Evolutionary conservation across 2,329 filamentous ascomycete genomes (phyloP), one percentile per base, ranked within the genome.

Genomic region (Cryphonectria carpinicola): DNA sequence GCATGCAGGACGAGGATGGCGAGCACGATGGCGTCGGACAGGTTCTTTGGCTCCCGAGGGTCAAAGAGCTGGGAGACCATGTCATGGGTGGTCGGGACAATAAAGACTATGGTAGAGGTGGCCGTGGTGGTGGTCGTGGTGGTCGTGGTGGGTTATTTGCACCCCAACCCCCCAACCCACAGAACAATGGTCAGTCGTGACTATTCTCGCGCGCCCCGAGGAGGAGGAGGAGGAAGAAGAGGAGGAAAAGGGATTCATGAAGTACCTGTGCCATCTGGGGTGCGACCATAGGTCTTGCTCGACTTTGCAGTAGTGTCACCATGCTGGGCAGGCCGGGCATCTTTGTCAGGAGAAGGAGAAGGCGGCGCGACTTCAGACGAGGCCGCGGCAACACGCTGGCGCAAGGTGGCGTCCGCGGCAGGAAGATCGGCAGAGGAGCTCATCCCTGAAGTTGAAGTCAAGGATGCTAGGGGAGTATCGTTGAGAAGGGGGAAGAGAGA

Each of bases 11-110:
- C 92, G 65, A 99, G 86, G 71, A 98, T 92, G 63, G 86, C 86
- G 70, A 99, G 86, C 74, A 99, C 94, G 71, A 92, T 79, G 70
- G 90, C 82, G 81, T 99, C 96, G 72, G 94, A 96, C 54, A 97
- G 80, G 80, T 98, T 98, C 86, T 99, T 99, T 67, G 96, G 94
- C 79, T 98, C 92, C 75, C 92, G 93, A 66, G 96, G 96, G 77
- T 97, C 96, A 76, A 99, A 89, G 69, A 99, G 88, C 83, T 98
- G 96, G 66, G 95, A 97, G 76, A 99, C 95, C 96, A 99, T 98
- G 83, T 99, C 96, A 85, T 98, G 94, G 70, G 96, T 99, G 73
- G 94, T 91, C 64, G 96, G 96, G 68, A 99, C 96, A 71, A 94
- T 92, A 80, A 99, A 99, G 77, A 97, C 96, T 98, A 78, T 64